Conservation (phyloP, 768 basidiomycete genomes). For the Termitomyces sp. region DNA sequence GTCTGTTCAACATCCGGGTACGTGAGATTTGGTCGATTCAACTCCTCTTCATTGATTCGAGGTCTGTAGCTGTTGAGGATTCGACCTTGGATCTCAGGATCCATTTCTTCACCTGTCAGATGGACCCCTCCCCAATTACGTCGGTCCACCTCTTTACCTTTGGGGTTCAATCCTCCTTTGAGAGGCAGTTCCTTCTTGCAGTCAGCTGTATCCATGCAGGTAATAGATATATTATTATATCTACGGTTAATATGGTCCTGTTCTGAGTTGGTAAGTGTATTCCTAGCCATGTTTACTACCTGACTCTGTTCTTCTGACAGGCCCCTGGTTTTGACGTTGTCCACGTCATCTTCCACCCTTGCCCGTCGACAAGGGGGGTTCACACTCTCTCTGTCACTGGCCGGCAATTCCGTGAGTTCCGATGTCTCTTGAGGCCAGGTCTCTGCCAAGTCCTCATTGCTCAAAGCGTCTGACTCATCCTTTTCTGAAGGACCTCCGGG, state of each 20-base stretch:
- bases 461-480: not conserved
- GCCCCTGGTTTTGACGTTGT: rapidly evolving
- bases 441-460: no score
- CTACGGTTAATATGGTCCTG: not conserved
- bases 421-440: not conserved
- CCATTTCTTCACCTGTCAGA: not conserved
- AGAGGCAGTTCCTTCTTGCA: no score
- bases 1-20: no score
- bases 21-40: no score
- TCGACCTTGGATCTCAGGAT: not conserved
- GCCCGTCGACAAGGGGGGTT: not conserved
- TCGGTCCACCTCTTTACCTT: not conserved
- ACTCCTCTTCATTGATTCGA: no score
- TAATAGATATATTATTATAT: not conserved
- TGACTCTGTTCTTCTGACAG: not conserved
- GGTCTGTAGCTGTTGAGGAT: not conserved
- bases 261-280: not conserved
- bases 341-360: not conserved
- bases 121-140: not conserved
- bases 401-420: not conserved
- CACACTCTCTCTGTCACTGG: not conserved
- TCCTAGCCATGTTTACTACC: not conserved
- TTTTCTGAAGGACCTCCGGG: not conserved
- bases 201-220: no score
- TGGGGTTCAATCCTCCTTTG: not conserved